These are phyloP conservation scores for Tylopilus vinaceipallidus DNA, from an alignment of 768 basidiomycete species.

Conservation along the genomic window DNA sequence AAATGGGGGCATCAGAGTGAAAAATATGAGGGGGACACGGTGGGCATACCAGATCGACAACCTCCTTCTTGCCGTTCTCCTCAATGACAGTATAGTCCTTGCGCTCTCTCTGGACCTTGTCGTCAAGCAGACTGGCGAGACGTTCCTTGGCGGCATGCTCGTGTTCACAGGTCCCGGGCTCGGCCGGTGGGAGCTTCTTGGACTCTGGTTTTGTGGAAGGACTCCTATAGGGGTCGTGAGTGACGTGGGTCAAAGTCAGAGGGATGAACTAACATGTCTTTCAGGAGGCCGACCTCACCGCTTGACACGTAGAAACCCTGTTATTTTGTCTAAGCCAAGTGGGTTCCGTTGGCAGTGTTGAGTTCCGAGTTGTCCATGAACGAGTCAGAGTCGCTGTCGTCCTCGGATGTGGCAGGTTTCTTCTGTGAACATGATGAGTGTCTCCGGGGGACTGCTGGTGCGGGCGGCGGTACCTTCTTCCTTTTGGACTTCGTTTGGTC, in stretches of 20 bases:
- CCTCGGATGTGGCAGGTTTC: slow-evolving; percentile 60
- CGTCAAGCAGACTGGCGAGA: slow-evolving; percentile 45
- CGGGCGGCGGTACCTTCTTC: slow-evolving; percentile 39
- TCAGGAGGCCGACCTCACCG: slow-evolving; percentile 83
- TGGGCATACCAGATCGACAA: slow-evolving; percentile 58
- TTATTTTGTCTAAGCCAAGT: slow-evolving; percentile 88
- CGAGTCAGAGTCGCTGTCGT: slow-evolving; percentile 89
- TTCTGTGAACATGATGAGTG: slow-evolving; percentile 31
- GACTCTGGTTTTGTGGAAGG: slow-evolving; percentile 73
- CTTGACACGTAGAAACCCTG: slow-evolving; percentile 90
- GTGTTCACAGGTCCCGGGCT: slow-evolving; percentile 26
- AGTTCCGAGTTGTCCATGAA: slow-evolving; percentile 99
- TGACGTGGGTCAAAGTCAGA: not conserved
- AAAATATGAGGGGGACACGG: not conserved
- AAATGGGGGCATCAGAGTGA: not conserved
- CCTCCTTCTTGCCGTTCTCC: slow-evolving; percentile 68
- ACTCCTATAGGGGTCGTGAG: slow-evolving; percentile 34
- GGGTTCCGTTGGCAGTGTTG: slow-evolving; percentile 85
- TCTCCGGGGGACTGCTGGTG: not conserved
- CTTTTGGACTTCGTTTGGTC: slow-evolving; percentile 34
- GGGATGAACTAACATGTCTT: slow-evolving; percentile 53
- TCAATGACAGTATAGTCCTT: slow-evolving; percentile 51
- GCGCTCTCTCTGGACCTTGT: slow-evolving; percentile 46
- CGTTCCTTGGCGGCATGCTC: slow-evolving; percentile 48
- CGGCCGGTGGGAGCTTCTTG: slow-evolving; percentile 41